Conservation (phyloP, 345 rosid species). For the Carallia pectinifolia region DNA sequence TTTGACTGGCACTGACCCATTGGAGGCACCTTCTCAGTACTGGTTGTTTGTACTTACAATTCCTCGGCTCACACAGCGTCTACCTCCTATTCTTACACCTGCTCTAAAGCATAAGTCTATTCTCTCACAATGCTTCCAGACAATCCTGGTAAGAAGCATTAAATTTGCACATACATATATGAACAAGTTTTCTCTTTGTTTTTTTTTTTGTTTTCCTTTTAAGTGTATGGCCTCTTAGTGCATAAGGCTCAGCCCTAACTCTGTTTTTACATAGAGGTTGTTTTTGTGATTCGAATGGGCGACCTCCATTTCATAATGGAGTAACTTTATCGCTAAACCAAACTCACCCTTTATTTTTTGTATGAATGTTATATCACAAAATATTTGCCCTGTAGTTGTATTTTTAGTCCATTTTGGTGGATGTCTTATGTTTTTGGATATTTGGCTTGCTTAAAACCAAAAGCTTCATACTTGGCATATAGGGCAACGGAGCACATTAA, state of each 20-base stretch:
- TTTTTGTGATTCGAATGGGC: too few species aligned
- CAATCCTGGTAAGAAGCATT: slow-evolving; percentile 63
- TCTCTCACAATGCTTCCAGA: slow-evolving; percentile 60
- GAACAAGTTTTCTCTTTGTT: not conserved
- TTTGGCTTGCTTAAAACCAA: too few species aligned
- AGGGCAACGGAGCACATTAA: too few species aligned
- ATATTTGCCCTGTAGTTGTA: not conserved
- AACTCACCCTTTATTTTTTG: too few species aligned
- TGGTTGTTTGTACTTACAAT: slow-evolving; percentile 61
- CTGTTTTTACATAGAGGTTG: too few species aligned
- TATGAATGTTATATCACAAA: too few species aligned
- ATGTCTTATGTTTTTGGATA: too few species aligned
- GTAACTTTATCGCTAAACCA: too few species aligned
- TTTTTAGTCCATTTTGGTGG: too few species aligned
- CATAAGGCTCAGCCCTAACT: too few species aligned
- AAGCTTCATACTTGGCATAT: too few species aligned
- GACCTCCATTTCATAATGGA: too few species aligned
- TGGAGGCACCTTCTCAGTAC: slow-evolving; percentile 42
- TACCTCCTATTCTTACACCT: slow-evolving; percentile 72
- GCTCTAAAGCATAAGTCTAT: slow-evolving; percentile 83
- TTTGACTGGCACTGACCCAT: slow-evolving; percentile 25
- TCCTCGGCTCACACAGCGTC: slow-evolving; percentile 66
- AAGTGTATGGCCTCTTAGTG: not conserved
- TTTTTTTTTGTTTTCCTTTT: not conserved
- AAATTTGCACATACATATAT: slow-evolving; percentile 19